Base-by-base conservation (phyloP, 352 stramenopile genomes). In the Pythium sukuiense region DNA sequence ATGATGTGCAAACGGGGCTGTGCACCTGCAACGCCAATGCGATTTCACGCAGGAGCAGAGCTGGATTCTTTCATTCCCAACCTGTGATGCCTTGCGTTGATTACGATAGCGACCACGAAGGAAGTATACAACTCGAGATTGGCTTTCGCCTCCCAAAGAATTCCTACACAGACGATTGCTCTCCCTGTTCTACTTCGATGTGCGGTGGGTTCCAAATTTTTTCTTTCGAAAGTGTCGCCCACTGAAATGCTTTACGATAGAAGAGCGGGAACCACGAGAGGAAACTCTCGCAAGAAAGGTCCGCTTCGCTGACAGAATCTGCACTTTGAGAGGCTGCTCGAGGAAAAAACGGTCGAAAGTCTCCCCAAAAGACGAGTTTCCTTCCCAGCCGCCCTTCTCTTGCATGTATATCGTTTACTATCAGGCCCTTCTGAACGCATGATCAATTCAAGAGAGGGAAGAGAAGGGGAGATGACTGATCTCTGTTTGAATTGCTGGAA, bases 281-380 rank as follows among this genome's bases (percentile, higher is more conserved):
- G 41, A 61, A 41, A 61, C 39, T 59, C 35, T 65, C 56, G 50
- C 56, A 64, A 65, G 63, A 59, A 70, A 69, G 59, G 62, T 55
- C 33, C 63, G 56, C 29, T 30, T 26, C 37, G n/a, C 55, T 70
- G 63, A 70, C 63, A 70, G 63, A 70, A 70, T 70, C 57, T 60
- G 63, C 63, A 69, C 63, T 61, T 65, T 55, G 14, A 14, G 39
- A 41, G 37, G 60, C 52, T 61, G 49, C 39, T 41, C 35, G 39
- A 70, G 46, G 49, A 70, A 57, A 65, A 65, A 70, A 65, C 56
- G 56, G 63, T 65, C 54, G 61, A 65, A 45, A 61, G 61, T 41
- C 63, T 18, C 55, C 56, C 60, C 24, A 43, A 49, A 32, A 64
- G 29, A 50, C 26, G 61, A 20, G 37, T 55, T 55, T 67, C 46